Percentiles rank a stretch among this genome's conserved stretches.
Conservation (phyloP, 1,284 basidiomycete species). For the Naganishia liquefaciens region DNA sequence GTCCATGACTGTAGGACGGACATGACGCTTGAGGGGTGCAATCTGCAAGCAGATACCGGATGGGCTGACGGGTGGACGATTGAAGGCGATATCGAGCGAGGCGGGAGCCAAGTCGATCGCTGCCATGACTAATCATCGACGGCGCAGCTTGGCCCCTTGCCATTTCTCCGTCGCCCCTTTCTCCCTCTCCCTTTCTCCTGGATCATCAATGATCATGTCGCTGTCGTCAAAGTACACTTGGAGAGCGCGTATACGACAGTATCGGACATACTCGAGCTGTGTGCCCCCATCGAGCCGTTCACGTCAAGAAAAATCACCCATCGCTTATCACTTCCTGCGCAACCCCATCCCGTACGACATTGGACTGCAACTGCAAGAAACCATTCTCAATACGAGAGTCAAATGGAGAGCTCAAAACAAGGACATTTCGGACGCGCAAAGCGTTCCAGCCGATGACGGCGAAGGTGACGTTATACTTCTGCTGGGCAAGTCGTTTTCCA, state of each 20-base stretch:
- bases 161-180: not conserved
- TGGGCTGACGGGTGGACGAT: too few species aligned
- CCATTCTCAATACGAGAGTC: slow-evolving; percentile 58
- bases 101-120: too few species aligned
- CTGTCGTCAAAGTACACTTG: not conserved
- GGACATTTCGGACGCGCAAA: not conserved
- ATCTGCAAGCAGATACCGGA: not conserved
- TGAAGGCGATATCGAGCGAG: too few species aligned
- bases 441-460: not conserved
- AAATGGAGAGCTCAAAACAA: slow-evolving; percentile 8
- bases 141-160: not conserved
- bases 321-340: slow-evolving; percentile 74
- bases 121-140: too few species aligned
- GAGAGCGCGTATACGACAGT: not conserved
- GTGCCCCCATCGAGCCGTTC: not conserved
- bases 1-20: slow-evolving; percentile 22
- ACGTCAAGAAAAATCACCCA: slow-evolving; percentile 55
- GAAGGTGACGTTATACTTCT: slow-evolving; percentile 61
- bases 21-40: slow-evolving; percentile 7
- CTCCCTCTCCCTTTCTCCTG: too few species aligned
- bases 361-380: slow-evolving; percentile 70
- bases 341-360: slow-evolving; percentile 69
- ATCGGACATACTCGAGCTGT: slow-evolving; percentile 4
- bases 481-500: slow-evolving; percentile 48
- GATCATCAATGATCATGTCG: too few species aligned